Base-by-base conservation (phyloP, 345 rosid genomes). In the Noccaea bulbosa region DNA sequence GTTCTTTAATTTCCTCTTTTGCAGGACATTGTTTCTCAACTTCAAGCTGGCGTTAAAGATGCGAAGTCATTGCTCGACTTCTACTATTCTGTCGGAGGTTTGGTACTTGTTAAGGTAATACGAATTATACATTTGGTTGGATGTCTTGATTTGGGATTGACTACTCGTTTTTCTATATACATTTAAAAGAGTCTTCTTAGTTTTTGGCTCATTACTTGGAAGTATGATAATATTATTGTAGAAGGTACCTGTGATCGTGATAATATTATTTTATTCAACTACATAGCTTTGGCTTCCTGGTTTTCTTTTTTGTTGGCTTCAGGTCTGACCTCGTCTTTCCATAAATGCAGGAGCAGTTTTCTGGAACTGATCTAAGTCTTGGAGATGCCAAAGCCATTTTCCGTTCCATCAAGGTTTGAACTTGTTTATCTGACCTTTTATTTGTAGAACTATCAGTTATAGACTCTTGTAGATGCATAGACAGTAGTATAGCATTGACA, bases 391-490 rank as follows among this genome's bases (percentile, higher is more conserved):
- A 85, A 80, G 88, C 91, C 65, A 41, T 78, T 67, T 92, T 90
- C 70, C 92, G 81, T 56, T 88, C 94, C 34, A 83, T 95, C 67
- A 90, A 88, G 97, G 99, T 95, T 74, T 48, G 87, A 83, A 33
- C 66, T 20, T 32, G 50, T 73, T 45, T 56, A 33, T 20, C 67
- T 74, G 7, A 27, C 50, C 40, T 59, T 73, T 34, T 40, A 27
- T 20, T 56, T 62, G 27, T 32, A 63, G 47, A 48, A 20, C 17
- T 40, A 48, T 48, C 32, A 39, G 33, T 6, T 57, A 32, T 39
- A 38, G 17, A 27, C 44, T 41, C 39, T 70, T 14, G 55, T 51
- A 33, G 43, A 67, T 48, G 24, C 41, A 22, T 51, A 11, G 32
- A 16, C 52, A 37, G 37, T 40, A 37, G 37, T 40, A 16, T 60